phyloP scores from a whole-genome alignment of 139 green algal genomes.

The Closterium sp. region DNA sequence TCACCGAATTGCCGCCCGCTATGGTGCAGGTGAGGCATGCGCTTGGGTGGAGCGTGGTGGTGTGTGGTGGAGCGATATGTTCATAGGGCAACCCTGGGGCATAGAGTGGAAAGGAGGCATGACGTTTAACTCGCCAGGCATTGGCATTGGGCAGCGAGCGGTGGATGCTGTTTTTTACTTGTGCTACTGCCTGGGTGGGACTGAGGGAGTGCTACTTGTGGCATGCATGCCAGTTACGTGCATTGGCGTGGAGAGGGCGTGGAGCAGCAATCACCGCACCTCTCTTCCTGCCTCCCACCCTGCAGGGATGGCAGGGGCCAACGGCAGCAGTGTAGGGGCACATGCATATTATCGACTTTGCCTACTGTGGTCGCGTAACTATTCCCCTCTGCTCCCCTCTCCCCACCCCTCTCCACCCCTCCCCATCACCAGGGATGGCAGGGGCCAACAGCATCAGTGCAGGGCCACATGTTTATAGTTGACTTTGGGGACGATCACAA shows the following conservation, averaged over 20 bases:
- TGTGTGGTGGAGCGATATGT: not conserved
- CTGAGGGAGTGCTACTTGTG: too few species aligned
- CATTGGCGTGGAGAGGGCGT: too few species aligned
- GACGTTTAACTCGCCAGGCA: too few species aligned
- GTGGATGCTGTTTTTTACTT: too few species aligned
- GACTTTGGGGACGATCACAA: slow-evolving; percentile 21
- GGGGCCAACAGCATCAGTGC: slow-evolving; percentile 17
- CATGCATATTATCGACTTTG: slow-evolving; percentile 24
- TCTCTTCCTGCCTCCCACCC: not conserved
- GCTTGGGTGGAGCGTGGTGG: not conserved
- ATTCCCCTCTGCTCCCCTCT: not conserved
- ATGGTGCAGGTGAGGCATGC: slow-evolving; percentile 30
- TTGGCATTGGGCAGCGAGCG: too few species aligned
- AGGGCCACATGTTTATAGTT: slow-evolving; percentile 30
- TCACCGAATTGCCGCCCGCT: slow-evolving; percentile 4
- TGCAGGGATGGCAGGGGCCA: slow-evolving; percentile 29
- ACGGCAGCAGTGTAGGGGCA: slow-evolving; percentile 19
- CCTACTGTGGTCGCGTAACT: not conserved
- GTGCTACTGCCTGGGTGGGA: too few species aligned
- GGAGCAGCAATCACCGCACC: too few species aligned
- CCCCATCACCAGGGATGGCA: slow-evolving; percentile 21
- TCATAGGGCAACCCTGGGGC: not conserved
- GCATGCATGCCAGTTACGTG: too few species aligned
- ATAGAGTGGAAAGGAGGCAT: not conserved
- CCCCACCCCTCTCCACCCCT: not conserved